phyloP scores from a whole-genome alignment of 148 eudicot genomes.

The Hydrangea macrophylla region DNA sequence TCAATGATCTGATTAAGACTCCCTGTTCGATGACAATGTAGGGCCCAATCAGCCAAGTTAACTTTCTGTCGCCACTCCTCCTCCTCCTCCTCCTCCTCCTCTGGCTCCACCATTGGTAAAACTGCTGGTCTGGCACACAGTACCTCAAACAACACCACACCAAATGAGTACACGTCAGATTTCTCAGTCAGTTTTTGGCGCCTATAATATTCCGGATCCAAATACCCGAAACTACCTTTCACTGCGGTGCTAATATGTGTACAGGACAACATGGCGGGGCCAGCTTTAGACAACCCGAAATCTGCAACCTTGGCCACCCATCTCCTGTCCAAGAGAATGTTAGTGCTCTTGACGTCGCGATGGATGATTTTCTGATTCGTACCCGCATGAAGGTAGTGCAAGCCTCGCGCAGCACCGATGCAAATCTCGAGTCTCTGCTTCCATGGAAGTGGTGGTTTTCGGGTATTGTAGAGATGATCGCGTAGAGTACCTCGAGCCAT shows the following conservation, averaged over 20 bases:
- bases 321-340: neutral
- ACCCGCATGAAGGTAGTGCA: neutral
- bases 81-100: neutral
- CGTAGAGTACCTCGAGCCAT: slow-evolving; percentile 1
- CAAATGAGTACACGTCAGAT: slow-evolving; percentile 1
- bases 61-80: neutral
- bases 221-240: too few species aligned
- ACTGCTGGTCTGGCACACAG: neutral
- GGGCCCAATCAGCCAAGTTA: neutral
- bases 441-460: neutral
- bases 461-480: neutral
- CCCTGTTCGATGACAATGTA: neutral
- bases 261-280: neutral
- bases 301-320: slow-evolving; percentile 5
- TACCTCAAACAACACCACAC: neutral
- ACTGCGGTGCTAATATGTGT: neutral
- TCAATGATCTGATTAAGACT: neutral
- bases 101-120: neutral
- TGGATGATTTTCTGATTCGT: neutral
- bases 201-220: too few species aligned
- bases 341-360: neutral
- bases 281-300: neutral
- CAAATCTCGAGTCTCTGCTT: slow-evolving; percentile 1
- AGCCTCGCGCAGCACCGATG: neutral
- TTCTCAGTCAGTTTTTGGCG: too few species aligned